Evolutionary conservation across 495 filamentous ascomycete genomes (phyloP).

Genomic region (Xanthoparmelia taractica): DNA sequence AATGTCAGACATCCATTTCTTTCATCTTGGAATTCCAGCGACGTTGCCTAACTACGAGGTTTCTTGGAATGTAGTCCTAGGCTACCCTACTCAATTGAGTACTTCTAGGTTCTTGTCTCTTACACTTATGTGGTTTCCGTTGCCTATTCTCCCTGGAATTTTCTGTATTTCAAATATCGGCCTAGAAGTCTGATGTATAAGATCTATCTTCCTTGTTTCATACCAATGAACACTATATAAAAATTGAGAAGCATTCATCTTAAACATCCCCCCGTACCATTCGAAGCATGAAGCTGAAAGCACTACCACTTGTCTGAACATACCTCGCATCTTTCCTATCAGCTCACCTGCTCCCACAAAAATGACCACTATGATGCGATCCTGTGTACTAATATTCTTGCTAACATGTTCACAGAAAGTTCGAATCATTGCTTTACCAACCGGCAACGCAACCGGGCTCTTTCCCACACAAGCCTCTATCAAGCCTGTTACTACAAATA

Average conservation of each 20-base stretch:
- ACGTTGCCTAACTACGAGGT: neutral
- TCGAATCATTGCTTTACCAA: neutral
- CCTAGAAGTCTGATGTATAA: neutral
- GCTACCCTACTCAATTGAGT: slow-evolving; percentile 1
- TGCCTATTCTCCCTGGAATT: slow-evolving; percentile 1
- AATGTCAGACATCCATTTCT: too few species aligned
- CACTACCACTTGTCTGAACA: neutral
- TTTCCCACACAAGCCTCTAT: neutral
- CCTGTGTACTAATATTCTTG: neutral
- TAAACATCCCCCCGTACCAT: neutral
- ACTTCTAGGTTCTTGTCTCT: neutral
- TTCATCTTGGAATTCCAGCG: neutral
- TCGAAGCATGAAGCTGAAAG: neutral
- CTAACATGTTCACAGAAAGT: neutral
- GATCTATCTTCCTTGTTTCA: neutral
- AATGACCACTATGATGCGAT: neutral
- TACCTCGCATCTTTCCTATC: neutral
- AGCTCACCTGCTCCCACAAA: neutral
- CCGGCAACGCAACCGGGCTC: neutral
- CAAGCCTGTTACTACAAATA: neutral
- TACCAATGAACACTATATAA: neutral
- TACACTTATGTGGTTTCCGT: neutral
- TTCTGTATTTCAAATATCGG: neutral
- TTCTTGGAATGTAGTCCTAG: neutral
- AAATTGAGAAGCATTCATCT: neutral